Evolutionary conservation across 805 yeast species (phyloP).

Genomic region (Candida endomychidarum): DNA sequence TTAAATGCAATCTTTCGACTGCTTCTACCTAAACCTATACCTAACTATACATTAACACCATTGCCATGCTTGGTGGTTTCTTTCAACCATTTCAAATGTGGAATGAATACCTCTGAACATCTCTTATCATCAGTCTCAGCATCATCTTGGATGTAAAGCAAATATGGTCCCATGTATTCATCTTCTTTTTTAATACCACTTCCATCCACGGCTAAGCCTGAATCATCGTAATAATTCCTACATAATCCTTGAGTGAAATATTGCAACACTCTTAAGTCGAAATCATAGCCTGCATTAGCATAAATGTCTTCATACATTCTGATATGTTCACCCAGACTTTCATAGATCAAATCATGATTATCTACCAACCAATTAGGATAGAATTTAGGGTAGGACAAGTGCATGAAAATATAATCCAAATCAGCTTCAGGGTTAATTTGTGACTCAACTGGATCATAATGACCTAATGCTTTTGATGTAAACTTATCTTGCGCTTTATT

Average conservation of each 20-base stretch:
- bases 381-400: conserved; percentile 56
- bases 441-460: conserved; percentile 40
- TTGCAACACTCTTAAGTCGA: conserved; percentile 40
- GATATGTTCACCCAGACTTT: conserved; percentile 31
- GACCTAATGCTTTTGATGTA: conserved; percentile 37
- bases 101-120: conserved; percentile 38
- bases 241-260: conserved; percentile 41
- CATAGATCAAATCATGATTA: conserved; percentile 37
- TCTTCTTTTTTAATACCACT: conserved; percentile 16
- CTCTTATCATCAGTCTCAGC: conserved; percentile 23
- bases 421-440: conserved; percentile 16
- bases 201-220: conserved; percentile 27
- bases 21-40: too few relatives aligned
- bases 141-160: conserved; percentile 27
- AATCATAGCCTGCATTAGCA: conserved; percentile 41
- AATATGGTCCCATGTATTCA: conserved; percentile 36
- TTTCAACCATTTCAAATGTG: conserved; percentile 44
- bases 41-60: too few relatives aligned
- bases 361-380: conserved; percentile 34
- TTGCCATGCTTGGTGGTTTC: conserved; percentile 27
- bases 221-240: conserved; percentile 29
- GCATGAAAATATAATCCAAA: conserved; percentile 46
- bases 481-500: conserved; percentile 25
- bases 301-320: conserved; percentile 39
- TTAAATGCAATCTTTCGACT: too few relatives aligned